Conservation (phyloP, 768 basidiomycete species). For the Podaxis sp. region DNA sequence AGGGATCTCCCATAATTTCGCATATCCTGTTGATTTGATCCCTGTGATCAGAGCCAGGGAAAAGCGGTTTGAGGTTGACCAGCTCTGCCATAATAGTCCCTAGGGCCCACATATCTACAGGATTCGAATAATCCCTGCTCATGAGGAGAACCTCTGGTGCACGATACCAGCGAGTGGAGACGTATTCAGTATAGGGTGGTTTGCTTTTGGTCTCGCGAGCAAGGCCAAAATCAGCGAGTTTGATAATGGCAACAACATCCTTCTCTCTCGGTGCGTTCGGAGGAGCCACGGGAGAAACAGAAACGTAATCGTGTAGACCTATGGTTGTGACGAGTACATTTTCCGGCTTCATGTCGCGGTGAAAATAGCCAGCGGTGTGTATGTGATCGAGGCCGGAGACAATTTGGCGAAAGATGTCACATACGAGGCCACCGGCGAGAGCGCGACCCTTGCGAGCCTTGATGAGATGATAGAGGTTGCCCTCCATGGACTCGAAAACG, state of each 20-base stretch:
- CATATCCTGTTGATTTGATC: slow-evolving; percentile 92
- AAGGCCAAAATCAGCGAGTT: slow-evolving; percentile 97
- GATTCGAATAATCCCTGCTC: slow-evolving; percentile 90
- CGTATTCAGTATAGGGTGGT: slow-evolving; percentile 98
- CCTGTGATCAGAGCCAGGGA: slow-evolving; percentile 88
- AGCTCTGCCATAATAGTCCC: slow-evolving; percentile 98
- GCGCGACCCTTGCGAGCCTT: slow-evolving; percentile 93
- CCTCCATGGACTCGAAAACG: slow-evolving; percentile 99
- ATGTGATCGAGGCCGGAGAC: slow-evolving; percentile 89
- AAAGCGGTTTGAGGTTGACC: slow-evolving; percentile 90
- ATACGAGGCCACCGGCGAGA: slow-evolving; percentile 94
- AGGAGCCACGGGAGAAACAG: slow-evolving; percentile 65
- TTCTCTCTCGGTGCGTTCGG: slow-evolving; percentile 70
- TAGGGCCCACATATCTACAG: slow-evolving; percentile 99
- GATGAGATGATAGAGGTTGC: slow-evolving; percentile 98
- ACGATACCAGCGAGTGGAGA: slow-evolving; percentile 99
- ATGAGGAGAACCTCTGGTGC: slow-evolving; percentile 94
- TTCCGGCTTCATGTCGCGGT: slow-evolving; percentile 99
- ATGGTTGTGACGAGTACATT: slow-evolving; percentile 98
- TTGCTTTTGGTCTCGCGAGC: slow-evolving; percentile 83
- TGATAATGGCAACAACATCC: slow-evolving; percentile 95
- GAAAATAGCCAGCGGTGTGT: slow-evolving; percentile 91
- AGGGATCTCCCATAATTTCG: slow-evolving; percentile 91
- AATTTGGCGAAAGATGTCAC: slow-evolving; percentile 92
- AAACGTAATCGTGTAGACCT: slow-evolving; percentile 87